A percentile compares a stretch with the other conserved stretches of the same genome.
These are phyloP conservation scores for Colletotrichum noveboracense DNA, from an alignment of 2,329 filamentous ascomycete species.

Conservation along the genomic window DNA sequence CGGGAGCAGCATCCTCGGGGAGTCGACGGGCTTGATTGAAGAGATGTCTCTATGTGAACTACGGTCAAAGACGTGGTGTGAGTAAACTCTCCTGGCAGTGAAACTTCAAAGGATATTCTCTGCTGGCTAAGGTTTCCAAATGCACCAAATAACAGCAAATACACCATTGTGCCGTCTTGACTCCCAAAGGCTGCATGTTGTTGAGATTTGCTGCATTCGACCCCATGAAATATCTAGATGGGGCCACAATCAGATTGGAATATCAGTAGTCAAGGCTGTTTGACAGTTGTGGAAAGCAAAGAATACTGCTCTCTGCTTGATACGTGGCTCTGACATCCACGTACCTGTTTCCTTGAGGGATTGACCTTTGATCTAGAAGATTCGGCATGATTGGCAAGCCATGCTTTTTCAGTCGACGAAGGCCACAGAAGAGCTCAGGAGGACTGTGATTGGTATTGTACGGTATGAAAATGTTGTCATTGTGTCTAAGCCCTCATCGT, in stretches of 20 bases:
- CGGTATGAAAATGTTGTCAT: neutral
- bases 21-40: neutral
- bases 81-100: accelerated
- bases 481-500: neutral
- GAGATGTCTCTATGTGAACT: neutral
- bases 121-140: accelerated
- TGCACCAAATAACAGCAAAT: neutral
- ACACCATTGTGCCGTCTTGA: neutral
- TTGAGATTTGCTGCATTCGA: neutral
- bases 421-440: neutral
- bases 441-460: neutral
- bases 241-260: neutral
- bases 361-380: neutral
- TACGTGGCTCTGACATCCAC: neutral
- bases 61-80: neutral
- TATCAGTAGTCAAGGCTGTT: neutral
- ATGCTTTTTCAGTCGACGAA: neutral
- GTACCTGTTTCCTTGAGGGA: neutral
- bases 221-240: neutral
- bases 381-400: neutral
- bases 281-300: neutral
- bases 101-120: accelerated
- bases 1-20: neutral
- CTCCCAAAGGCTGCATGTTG: neutral
- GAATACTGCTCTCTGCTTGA: neutral